Percentiles rank a stretch among this genome's conserved stretches.
Conservation (phyloP, 148 eudicot genomes). For the Tetragonia tetragonoides region DNA sequence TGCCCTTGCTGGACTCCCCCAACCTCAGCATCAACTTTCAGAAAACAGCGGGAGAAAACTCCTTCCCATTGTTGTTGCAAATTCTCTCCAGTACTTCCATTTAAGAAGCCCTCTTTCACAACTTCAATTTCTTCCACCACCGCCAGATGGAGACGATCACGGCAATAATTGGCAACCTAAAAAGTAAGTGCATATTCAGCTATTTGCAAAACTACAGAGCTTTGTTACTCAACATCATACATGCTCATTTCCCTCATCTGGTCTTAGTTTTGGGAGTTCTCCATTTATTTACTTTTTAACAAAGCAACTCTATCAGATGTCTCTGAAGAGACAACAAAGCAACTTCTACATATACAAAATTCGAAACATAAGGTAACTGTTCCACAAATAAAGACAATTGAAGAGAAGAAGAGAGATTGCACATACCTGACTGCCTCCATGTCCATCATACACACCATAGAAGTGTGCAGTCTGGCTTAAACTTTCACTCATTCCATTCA, state of each 20-base stretch:
- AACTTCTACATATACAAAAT: not conserved
- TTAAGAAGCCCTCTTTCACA: conserved; percentile 22
- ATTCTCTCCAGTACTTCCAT: conserved; percentile 21
- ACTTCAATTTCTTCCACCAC: conserved; percentile 48
- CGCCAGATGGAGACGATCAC: conserved; percentile 50
- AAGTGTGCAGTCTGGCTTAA: conserved; percentile 37
- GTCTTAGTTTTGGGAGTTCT: not conserved
- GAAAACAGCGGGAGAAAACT: conserved; percentile 41
- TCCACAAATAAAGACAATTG: not conserved
- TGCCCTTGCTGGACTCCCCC: conserved; percentile 30
- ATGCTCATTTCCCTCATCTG: not conserved
- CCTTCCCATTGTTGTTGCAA: conserved; percentile 45
- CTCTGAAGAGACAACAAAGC: not conserved
- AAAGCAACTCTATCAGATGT: not conserved
- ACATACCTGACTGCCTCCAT: conserved; percentile 59
- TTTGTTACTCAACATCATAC: not conserved
- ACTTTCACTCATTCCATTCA: conserved; percentile 33
- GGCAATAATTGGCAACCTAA: conserved; percentile 61
- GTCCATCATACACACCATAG: conserved; percentile 65
- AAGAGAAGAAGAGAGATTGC: not conserved
- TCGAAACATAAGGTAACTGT: not conserved
- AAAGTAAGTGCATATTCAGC: conserved; percentile 1
- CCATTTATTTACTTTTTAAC: not conserved
- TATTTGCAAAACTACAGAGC: not conserved
- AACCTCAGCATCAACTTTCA: conserved; percentile 54